Base-by-base conservation (phyloP, 2,329 filamentous ascomycete species). In the Calonectria fujianensis region DNA sequence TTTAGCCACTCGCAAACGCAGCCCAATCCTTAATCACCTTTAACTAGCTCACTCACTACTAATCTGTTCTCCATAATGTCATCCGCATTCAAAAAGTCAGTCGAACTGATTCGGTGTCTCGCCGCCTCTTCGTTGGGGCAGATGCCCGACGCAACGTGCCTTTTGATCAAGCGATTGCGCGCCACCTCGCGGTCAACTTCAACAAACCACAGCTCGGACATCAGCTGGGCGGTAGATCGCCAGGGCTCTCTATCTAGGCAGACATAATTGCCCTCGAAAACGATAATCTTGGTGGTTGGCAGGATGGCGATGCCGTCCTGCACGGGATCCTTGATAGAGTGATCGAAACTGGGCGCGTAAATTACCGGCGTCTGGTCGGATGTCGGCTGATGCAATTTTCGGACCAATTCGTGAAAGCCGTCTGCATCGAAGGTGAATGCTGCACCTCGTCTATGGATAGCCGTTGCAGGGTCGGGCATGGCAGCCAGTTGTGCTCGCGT, bases 41-140 rank as follows among this genome's bases (percentile, higher is more conserved):
- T 54, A 3, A 54, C 51, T 6, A 29, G 16, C 29, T 54, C 51
- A 32, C 27, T 32, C 20, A 35, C 51, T 18, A 4, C 16, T 18
- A 73, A 18, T 20, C 35, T 18, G 11, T 73, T 73, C 11, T 69
- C 48, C 9, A 37, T 11, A 11, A 73, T 29, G 59, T 73, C 71
- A 10, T 61, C 29, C 7, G 71, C 71, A 32, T 73, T 73, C n/a
- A 73, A 24, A n/a, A 65, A 48, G 39, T 70, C 71, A 2, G 71
- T 73, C 3, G 57, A 39, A 18, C 48, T 70, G 14, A 50, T 59
- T 29, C 71, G 29, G 8, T 73, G 50, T 50, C 57, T 52, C 1
- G 66, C 71, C 8, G 37, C 66, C 29, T 66, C 10, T n/a, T 69
- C 71, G 18, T 52, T 57, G 9, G n/a, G 4, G 2, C 64, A 35